phyloP scores from a whole-genome alignment of 192 early-diverging fungal species.

The Podila epigama region DNA sequence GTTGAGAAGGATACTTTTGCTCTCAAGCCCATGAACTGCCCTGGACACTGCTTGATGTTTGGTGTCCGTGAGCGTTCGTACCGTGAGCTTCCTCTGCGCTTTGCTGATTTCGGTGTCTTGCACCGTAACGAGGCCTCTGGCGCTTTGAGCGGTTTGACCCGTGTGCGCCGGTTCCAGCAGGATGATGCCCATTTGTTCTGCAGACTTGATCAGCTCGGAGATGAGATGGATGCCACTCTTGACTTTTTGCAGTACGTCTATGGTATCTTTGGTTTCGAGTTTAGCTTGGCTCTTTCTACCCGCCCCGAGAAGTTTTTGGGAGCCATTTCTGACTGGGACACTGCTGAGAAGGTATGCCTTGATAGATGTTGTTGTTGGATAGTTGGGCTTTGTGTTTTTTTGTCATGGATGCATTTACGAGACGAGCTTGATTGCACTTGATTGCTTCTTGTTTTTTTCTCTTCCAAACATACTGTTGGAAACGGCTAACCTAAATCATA shows the following conservation, averaged over 20 bases:
- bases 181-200: conserved; percentile 99
- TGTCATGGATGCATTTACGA: too few relatives aligned
- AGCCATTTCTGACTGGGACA: conserved; percentile 89
- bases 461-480: too few relatives aligned
- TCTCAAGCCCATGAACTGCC: conserved; percentile 99
- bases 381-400: not conserved
- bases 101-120: conserved; percentile 98
- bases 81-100: conserved; percentile 92
- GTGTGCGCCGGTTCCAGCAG: conserved; percentile 98
- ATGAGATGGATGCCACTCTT: conserved; percentile 85
- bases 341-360: conserved; percentile 77
- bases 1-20: conserved; percentile 98
- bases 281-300: conserved; percentile 91
- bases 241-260: conserved; percentile 93
- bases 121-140: conserved; percentile 96
- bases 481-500: not conserved
- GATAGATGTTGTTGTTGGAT: not conserved
- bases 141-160: conserved; percentile 92
- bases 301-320: conserved; percentile 97
- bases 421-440: too few relatives aligned
- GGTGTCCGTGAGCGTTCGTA: conserved; percentile 91
- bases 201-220: conserved; percentile 80
- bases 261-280: conserved; percentile 94
- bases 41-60: conserved; percentile 98
- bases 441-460: too few relatives aligned